These are phyloP conservation scores for Yamadazyma scolyti DNA, from an alignment of 805 yeast genomes.

Conservation along the genomic window DNA sequence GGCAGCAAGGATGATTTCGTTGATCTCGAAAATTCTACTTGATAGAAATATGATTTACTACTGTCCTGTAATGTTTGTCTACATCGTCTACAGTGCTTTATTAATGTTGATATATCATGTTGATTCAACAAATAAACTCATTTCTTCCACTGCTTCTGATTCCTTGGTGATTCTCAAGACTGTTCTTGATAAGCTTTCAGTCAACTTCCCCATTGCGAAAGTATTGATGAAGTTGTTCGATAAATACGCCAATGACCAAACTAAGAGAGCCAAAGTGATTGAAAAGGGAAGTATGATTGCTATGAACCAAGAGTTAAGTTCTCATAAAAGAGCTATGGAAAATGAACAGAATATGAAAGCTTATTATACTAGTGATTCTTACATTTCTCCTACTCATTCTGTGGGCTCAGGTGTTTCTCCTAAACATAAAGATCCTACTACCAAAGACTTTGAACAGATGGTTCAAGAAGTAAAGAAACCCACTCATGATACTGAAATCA, in stretches of 20 bases:
- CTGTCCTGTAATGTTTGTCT: constrained; percentile 58
- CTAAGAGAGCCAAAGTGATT: constrained; percentile 37
- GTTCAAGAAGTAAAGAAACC: constrained; percentile 28
- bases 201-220: constrained; percentile 37
- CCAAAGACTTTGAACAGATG: constrained; percentile 27
- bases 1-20: constrained; percentile 72
- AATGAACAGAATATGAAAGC: constrained; percentile 16
- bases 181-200: constrained; percentile 34
- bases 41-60: constrained; percentile 46
- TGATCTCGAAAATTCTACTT: constrained; percentile 54
- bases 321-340: constrained; percentile 21
- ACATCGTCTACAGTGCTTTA: constrained; percentile 59
- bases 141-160: constrained; percentile 41
- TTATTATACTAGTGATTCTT: constrained; percentile 11
- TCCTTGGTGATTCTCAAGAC: constrained; percentile 34
- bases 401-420: constrained; percentile 25
- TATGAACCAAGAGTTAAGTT: constrained; percentile 31
- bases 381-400: constrained; percentile 14
- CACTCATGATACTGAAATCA: constrained; percentile 1
- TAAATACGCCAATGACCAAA: constrained; percentile 39
- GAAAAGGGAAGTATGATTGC: constrained; percentile 36
- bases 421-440: constrained; percentile 13
- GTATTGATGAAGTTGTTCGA: constrained; percentile 36
- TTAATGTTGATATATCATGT: constrained; percentile 72
- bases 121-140: constrained; percentile 37